Evolutionary conservation across 2,329 filamentous ascomycete species (phyloP).

Genomic region (Plenodomus tracheiphilus): DNA sequence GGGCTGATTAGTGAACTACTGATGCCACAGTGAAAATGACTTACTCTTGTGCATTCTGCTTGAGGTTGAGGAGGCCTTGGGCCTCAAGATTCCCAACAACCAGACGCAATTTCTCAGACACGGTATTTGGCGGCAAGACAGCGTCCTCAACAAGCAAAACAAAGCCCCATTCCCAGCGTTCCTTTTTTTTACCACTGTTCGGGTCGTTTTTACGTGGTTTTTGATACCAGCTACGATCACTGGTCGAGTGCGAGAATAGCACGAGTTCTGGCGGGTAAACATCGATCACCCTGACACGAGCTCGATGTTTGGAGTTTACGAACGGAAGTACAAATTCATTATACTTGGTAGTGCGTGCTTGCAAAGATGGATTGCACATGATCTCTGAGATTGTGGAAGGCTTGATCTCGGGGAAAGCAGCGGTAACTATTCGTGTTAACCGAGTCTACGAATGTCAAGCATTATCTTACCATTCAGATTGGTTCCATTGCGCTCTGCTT

Average conservation of each 20-base stretch:
- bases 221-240: slow-evolving; percentile 34
- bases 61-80: slow-evolving; percentile 59
- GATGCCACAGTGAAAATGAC: slow-evolving; percentile 15
- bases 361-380: slow-evolving; percentile 50
- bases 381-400: slow-evolving; percentile 50
- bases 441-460: background rate
- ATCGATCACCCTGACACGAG: slow-evolving; percentile 76
- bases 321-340: slow-evolving; percentile 66
- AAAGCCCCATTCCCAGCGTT: slow-evolving; percentile 83
- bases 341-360: slow-evolving; percentile 35
- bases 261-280: slow-evolving; percentile 72
- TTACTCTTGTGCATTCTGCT: slow-evolving; percentile 59
- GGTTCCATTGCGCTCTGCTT: slow-evolving; percentile 14
- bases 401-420: slow-evolving; percentile 46
- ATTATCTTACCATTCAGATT: slow-evolving; percentile 50
- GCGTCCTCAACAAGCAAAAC: slow-evolving; percentile 76
- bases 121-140: slow-evolving; percentile 31
- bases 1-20: slow-evolving; percentile 7
- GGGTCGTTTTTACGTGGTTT: slow-evolving; percentile 44
- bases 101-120: slow-evolving; percentile 60
- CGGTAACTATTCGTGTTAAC: slow-evolving; percentile 50
- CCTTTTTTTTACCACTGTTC: slow-evolving; percentile 43
- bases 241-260: slow-evolving; percentile 65
- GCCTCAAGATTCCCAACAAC: slow-evolving; percentile 63
- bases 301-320: slow-evolving; percentile 70